Conservation (phyloP, 116 monocot genomes). For the Posidonia oceanica region DNA sequence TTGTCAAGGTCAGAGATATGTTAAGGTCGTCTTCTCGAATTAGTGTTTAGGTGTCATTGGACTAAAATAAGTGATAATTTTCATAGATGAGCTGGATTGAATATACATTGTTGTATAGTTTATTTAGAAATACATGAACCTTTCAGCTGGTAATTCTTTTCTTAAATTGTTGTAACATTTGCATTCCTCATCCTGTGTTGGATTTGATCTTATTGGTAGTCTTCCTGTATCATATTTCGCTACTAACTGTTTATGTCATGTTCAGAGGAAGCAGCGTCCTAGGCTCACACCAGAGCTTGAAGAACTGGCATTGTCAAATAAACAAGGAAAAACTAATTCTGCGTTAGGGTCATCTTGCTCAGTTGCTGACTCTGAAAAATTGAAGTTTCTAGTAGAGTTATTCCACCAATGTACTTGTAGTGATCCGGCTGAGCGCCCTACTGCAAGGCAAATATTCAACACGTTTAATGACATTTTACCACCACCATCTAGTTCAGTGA, state of each 20-base stretch:
- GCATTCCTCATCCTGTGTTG: not conserved
- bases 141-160: not conserved
- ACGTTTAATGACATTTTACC: conserved; percentile 7
- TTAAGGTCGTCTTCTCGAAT: too few relatives aligned
- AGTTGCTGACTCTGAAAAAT: conserved; percentile 19
- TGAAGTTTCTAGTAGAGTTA: conserved; percentile 51
- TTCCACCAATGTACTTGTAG: conserved; percentile 50
- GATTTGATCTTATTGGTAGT: not conserved
- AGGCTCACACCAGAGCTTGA: conserved; percentile 51
- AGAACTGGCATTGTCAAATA: conserved; percentile 23
- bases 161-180: not conserved
- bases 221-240: not conserved
- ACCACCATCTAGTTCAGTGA: not conserved
- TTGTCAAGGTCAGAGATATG: too few relatives aligned
- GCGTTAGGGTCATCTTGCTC: conserved; percentile 13
- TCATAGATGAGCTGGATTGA: too few relatives aligned
- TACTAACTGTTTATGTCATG: not conserved
- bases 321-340: conserved; percentile 5
- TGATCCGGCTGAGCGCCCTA: conserved; percentile 57
- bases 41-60: too few relatives aligned
- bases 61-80: too few relatives aligned
- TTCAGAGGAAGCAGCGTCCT: conserved; percentile 64
- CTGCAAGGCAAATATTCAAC: conserved; percentile 42
- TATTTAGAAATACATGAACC: too few relatives aligned
- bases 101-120: too few relatives aligned